Evolutionary conservation across 2,329 filamentous ascomycete genomes (phyloP).

Genomic region (Botrytis byssoidea): DNA sequence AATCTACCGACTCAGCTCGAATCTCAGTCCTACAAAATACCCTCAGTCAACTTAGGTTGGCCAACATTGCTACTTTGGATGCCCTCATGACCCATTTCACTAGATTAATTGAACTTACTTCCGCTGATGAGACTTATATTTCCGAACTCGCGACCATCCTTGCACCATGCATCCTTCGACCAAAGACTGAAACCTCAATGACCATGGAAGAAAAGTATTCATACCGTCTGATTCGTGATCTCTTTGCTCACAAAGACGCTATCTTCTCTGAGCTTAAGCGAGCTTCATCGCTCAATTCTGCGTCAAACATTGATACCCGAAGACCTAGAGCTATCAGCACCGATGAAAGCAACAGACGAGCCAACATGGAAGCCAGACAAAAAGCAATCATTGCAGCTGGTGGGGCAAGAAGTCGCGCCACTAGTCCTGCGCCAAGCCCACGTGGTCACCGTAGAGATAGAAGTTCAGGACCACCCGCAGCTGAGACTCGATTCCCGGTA

Average conservation of each 20-base stretch:
- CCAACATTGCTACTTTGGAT: constrained; percentile 98
- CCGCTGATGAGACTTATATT: constrained; percentile 86
- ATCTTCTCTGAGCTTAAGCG: constrained; percentile 97
- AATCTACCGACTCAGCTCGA: constrained; percentile 73
- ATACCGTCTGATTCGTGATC: constrained; percentile 84
- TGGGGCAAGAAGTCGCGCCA: constrained; percentile 67
- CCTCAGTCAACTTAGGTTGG: constrained; percentile 86
- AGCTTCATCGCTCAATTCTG: constrained; percentile 68
- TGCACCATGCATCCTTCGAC: constrained; percentile 83
- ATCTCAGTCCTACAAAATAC: constrained; percentile 93
- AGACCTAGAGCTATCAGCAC: constrained; percentile 87
- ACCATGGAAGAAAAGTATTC: constrained; percentile 95
- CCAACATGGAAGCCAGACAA: constrained; percentile 90
- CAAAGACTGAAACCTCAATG: constrained; percentile 80
- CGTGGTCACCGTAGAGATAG: constrained; percentile 73
- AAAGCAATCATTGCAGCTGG: constrained; percentile 65
- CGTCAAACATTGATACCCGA: constrained; percentile 57
- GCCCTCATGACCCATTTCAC: constrained; percentile 98
- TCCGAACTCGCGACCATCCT: constrained; percentile 69
- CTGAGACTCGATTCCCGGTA: constrained; percentile 82
- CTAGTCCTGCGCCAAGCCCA: constrained; percentile 66
- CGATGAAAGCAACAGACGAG: constrained; percentile 91
- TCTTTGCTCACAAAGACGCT: constrained; percentile 89
- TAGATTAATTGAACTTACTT: constrained; percentile 91
- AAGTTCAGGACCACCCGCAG: constrained; percentile 66